Percentiles rank a stretch among this genome's conserved stretches.
These are phyloP conservation scores for Geum urbanum DNA, from an alignment of 306 rosid genomes.

Conservation along the genomic window DNA sequence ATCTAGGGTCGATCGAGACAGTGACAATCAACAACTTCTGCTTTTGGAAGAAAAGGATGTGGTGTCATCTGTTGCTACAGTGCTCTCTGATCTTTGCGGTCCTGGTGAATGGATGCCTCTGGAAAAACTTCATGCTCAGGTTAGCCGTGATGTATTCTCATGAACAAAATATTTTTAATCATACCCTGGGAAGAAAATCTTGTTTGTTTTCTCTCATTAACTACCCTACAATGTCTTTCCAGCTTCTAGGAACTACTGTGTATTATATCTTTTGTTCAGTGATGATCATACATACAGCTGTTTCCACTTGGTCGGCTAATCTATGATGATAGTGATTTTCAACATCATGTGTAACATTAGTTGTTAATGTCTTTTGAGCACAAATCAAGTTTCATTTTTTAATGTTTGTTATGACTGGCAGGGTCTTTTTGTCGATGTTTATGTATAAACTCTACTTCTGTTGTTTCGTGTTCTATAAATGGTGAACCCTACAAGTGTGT, in stretches of 20 bases:
- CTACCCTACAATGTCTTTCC: not conserved
- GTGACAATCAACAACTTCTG: conserved; percentile 81
- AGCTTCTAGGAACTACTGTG: not conserved
- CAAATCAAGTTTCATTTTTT: not conserved
- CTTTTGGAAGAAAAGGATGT: conserved; percentile 95
- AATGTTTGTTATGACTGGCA: not conserved
- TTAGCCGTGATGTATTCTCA: conserved; percentile 32
- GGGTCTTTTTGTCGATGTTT: not conserved
- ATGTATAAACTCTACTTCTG: not conserved
- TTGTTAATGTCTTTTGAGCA: not conserved
- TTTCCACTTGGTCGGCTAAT: not conserved
- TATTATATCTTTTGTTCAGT: not conserved
- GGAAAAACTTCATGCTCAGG: conserved; percentile 96
- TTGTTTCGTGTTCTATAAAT: not conserved
- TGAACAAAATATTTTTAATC: not conserved
- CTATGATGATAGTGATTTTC: not conserved
- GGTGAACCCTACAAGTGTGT: not conserved
- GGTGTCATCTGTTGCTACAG: conserved; percentile 98
- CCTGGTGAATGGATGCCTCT: conserved; percentile 99
- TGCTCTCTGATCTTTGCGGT: conserved; percentile 94
- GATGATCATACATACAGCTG: not conserved
- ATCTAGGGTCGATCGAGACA: conserved; percentile 80
- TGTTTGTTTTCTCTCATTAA: not conserved
- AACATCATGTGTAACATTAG: not conserved
- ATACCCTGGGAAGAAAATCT: not conserved